Base-by-base conservation (phyloP, 2,329 filamentous ascomycete species). In the Ceratocystis cubensis region DNA sequence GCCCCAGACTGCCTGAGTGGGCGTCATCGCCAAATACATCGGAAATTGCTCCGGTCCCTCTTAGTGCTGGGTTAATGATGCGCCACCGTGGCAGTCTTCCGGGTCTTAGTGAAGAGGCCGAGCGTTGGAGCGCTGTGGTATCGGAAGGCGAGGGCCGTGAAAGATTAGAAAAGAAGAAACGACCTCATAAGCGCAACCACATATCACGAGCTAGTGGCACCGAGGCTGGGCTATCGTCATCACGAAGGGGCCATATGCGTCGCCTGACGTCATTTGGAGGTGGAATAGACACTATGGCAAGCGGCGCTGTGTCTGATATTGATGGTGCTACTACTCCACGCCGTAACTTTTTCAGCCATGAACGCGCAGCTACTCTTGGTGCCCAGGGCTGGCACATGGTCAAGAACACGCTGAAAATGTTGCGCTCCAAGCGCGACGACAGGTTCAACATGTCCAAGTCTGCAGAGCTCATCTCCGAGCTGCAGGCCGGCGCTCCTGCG, bases 401-500 rank as follows among this genome's bases (percentile, higher is more conserved):
- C 72, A 97, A 96, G 77, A 90, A 90, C 70, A 92, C 91, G 0
- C 77, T 97, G 61, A 92, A 90, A 73, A 77, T 87, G 67, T 80
- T 96, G 68, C 85, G 90, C 69, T 85, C 89, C 71, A 89, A 88
- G 75, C 96, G 89, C 74, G 88, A 90, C 65, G 91, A 96, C 66
- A 88, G 88, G 57, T 88, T 96, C 69, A 94, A 99, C 74, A 91
- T 94, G 73, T 87, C 89, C 73, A 99, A 97, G 75, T 97, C 93
- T 8, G 91, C 94, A 1, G 94, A 99, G 75, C 80, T 99, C 61
- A 93, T 99, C 84, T 94, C 94, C 1, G 94, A 99, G 75, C 79
- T 99, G 46, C 84, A 94, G 62, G 95, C 94, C 56, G 94, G 91
- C 65, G 91, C 92, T 1, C 94, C 94, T 2, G 94, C 94, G 28